A percentile compares a stretch with the other conserved stretches of the same genome.
phyloP scores from a whole-genome alignment of 306 rosid species.

The Dalbergia cultrata region DNA sequence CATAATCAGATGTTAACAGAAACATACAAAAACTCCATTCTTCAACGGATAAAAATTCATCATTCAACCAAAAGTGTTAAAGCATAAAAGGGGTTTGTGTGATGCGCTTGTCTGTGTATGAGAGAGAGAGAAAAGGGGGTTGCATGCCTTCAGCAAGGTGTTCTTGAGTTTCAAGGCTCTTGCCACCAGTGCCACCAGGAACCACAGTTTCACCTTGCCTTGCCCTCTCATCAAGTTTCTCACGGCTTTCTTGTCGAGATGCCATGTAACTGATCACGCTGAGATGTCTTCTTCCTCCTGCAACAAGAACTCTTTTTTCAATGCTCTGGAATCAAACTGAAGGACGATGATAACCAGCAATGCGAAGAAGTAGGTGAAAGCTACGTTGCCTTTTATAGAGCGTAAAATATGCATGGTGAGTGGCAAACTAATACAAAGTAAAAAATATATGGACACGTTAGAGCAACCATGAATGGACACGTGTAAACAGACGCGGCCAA shows the following conservation, averaged over 20 bases:
- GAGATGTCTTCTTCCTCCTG: neutral
- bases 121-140: neutral
- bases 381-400: slow-evolving; percentile 38
- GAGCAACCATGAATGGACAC: slow-evolving; percentile 21
- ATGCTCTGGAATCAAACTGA: neutral
- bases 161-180: slow-evolving; percentile 80
- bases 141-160: slow-evolving; percentile 88
- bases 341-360: neutral
- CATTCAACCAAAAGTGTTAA: neutral
- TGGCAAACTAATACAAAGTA: slow-evolving; percentile 5
- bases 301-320: neutral
- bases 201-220: slow-evolving; percentile 76
- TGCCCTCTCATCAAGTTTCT: slow-evolving; percentile 70
- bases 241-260: slow-evolving; percentile 51
- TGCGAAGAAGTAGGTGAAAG: neutral
- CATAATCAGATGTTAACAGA: no score
- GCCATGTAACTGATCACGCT: slow-evolving; percentile 53
- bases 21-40: no score
- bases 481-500: slow-evolving; percentile 39
- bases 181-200: slow-evolving; percentile 88
- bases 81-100: no score
- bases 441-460: neutral
- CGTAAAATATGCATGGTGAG: slow-evolving; percentile 32
- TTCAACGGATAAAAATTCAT: neutral
- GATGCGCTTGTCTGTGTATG: no score